Conservation (phyloP, 164 flowering plant species). For the Stephania yunnanensis region DNA sequence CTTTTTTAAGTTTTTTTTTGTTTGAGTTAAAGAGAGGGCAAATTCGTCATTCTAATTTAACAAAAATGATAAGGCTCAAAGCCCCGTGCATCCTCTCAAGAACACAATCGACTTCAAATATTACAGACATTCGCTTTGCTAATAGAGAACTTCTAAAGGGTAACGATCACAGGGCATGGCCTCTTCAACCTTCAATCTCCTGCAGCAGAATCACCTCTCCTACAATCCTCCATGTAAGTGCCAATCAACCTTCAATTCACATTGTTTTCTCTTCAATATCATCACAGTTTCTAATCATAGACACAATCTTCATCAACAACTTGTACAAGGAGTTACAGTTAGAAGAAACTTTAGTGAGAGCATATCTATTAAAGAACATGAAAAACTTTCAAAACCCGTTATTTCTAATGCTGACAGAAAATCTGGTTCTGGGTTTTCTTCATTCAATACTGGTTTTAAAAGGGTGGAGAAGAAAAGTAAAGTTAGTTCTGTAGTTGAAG, state of each 20-base stretch:
- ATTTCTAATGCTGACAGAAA: constrained; percentile 6
- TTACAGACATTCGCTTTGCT: neutral
- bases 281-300: constrained; percentile 21
- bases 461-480: constrained; percentile 14
- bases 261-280: constrained; percentile 15
- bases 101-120: neutral
- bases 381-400: constrained; percentile 12
- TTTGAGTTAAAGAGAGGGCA: neutral
- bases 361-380: constrained; percentile 14
- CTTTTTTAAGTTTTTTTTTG: too few relatives aligned
- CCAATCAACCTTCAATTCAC: constrained; percentile 22
- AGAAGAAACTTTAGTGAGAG: constrained; percentile 9
- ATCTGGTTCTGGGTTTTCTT: constrained; percentile 27
- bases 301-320: constrained; percentile 15
- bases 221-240: constrained; percentile 43
- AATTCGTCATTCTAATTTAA: neutral
- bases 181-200: constrained; percentile 34
- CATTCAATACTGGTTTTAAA: constrained; percentile 23
- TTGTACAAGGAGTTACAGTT: constrained; percentile 16
- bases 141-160: constrained; percentile 14
- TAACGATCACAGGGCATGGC: constrained; percentile 41
- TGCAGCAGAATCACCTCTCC: constrained; percentile 33
- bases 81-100: neutral
- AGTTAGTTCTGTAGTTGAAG: constrained; percentile 16
- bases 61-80: neutral